phyloP scores from a whole-genome alignment of 2,329 filamentous ascomycete species.

The Ophiostoma sp. region DNA sequence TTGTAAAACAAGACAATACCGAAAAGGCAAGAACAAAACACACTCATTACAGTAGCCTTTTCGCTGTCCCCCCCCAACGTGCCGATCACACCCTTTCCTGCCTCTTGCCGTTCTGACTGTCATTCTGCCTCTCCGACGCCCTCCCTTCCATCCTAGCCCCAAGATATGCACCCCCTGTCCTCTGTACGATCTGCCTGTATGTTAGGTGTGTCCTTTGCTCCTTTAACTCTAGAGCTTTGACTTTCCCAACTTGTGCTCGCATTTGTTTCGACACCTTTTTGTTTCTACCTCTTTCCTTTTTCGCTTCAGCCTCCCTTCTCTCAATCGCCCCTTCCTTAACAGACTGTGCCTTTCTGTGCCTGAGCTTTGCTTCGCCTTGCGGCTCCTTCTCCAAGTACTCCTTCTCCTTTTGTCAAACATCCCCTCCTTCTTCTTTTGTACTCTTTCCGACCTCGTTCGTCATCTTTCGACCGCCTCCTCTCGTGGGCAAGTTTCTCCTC shows the following conservation, averaged over 20 bases:
- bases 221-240: not conserved
- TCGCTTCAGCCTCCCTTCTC: not conserved
- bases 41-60: not conserved
- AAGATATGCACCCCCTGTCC: slow-evolving; percentile 10
- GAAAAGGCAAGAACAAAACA: slow-evolving; percentile 3
- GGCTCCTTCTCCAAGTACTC: slow-evolving; percentile 8
- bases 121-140: not conserved
- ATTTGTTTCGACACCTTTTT: slow-evolving; percentile 6
- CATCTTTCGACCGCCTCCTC: not conserved
- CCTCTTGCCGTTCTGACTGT: not conserved
- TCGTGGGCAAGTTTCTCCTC: not conserved
- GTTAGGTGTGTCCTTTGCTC: not conserved
- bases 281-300: slow-evolving; percentile 7
- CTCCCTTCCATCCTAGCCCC: slow-evolving; percentile 2
- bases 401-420: slow-evolving; percentile 7
- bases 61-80: not conserved
- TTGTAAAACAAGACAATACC: not conserved
- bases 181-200: not conserved
- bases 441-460: not conserved
- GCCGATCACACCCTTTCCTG: slow-evolving; percentile 3
- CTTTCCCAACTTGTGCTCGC: not conserved
- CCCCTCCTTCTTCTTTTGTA: slow-evolving; percentile 4
- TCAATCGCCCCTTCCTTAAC: slow-evolving; percentile 3
- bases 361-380: not conserved
- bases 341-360: not conserved